Conservation (phyloP, 2,329 filamentous ascomycete species). For the Neopestalotiopsis rosae region DNA sequence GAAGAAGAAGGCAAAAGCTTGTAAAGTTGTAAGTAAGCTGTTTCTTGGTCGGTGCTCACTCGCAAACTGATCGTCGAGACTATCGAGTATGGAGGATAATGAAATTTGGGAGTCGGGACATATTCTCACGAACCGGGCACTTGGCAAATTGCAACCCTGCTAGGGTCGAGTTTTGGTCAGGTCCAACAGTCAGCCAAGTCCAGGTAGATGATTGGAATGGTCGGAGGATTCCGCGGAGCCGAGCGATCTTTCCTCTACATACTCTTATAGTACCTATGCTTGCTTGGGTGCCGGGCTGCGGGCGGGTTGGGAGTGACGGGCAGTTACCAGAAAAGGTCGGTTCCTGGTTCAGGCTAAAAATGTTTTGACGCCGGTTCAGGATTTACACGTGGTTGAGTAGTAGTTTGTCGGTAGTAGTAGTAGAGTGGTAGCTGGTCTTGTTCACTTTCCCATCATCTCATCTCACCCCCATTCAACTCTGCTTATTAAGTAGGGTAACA, state of each 20-base stretch:
- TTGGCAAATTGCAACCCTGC: slow-evolving; percentile 2
- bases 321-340: background rate
- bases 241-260: background rate
- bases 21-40: background rate
- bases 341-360: background rate
- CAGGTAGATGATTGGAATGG: background rate
- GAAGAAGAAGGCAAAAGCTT: background rate
- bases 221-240: background rate
- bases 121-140: background rate
- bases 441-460: no score
- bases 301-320: background rate
- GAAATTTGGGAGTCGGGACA: background rate
- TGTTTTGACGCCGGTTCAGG: background rate
- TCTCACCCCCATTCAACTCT: background rate
- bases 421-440: no score
- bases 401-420: background rate
- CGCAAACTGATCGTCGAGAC: background rate
- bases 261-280: background rate
- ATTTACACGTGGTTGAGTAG: background rate
- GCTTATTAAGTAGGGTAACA: background rate
- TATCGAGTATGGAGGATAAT: background rate
- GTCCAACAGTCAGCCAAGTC: background rate
- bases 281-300: no score
- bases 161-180: background rate
- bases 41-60: background rate